phyloP scores from a whole-genome alignment of 2,329 filamentous ascomycete species.

The Fusarium poae region DNA sequence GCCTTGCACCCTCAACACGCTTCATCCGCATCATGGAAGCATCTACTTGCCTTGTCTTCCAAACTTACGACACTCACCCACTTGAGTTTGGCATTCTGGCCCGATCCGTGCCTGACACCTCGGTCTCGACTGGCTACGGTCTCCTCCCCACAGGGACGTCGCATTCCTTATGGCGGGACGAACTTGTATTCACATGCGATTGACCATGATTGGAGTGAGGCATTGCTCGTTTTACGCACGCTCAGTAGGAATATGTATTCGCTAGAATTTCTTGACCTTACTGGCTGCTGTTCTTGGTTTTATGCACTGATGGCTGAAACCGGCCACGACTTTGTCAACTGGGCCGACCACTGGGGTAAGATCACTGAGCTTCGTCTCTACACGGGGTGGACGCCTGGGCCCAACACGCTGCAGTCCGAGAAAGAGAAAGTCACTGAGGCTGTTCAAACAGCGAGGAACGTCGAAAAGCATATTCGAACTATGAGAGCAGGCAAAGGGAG shows the following conservation, averaged over 20 bases:
- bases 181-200: constrained; percentile 69
- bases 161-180: constrained; percentile 67
- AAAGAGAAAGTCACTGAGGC: constrained; percentile 53
- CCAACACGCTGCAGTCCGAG: constrained; percentile 53
- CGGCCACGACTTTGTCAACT: constrained; percentile 65
- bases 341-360: constrained; percentile 67
- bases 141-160: constrained; percentile 58
- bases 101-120: constrained; percentile 69
- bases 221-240: constrained; percentile 66
- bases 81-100: constrained; percentile 73
- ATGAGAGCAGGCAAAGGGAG: constrained; percentile 63
- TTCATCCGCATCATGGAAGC: constrained; percentile 66
- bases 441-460: constrained; percentile 54
- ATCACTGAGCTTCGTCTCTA: constrained; percentile 60
- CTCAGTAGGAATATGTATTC: constrained; percentile 68
- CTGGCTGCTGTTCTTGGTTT: constrained; percentile 69
- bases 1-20: constrained; percentile 58
- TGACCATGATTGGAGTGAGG: constrained; percentile 71
- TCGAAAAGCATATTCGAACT: constrained; percentile 63
- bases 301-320: constrained; percentile 59
- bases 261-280: constrained; percentile 72
- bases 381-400: constrained; percentile 58
- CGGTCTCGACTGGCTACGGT: constrained; percentile 64
- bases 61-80: constrained; percentile 70
- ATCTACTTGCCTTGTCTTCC: constrained; percentile 66